Percentiles rank a stretch among this genome's conserved stretches.
These are phyloP conservation scores for Hyphodiscus sp. DNA, from an alignment of 2,329 filamentous ascomycete genomes.

Conservation along the genomic window DNA sequence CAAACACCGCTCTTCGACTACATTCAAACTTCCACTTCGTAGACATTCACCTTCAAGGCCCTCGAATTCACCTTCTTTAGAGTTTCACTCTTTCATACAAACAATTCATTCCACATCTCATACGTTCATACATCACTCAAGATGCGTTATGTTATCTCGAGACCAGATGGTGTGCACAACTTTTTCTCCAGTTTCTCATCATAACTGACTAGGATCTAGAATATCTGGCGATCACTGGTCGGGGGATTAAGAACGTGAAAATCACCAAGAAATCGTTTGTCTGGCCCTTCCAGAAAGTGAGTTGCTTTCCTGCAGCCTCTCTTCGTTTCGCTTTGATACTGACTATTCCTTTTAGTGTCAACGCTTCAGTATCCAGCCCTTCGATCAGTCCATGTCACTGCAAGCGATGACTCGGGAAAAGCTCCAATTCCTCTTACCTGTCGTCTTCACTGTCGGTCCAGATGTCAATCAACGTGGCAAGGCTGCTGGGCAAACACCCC, in stretches of 20 bases:
- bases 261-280: constrained; percentile 75
- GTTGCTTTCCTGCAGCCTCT: not conserved
- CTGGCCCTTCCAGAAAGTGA: constrained; percentile 61
- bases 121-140: constrained; percentile 20
- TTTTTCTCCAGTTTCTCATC: not conserved
- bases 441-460: constrained; percentile 81
- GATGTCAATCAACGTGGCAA: constrained; percentile 55
- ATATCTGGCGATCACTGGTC: constrained; percentile 83
- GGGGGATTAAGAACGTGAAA: constrained; percentile 64
- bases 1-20: not conserved
- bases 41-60: not conserved
- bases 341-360: constrained; percentile 17
- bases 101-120: constrained; percentile 1
- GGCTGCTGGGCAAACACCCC: constrained; percentile 17
- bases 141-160: constrained; percentile 62
- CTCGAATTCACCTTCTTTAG: not conserved
- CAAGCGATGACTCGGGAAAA: constrained; percentile 90
- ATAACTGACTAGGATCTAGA: constrained; percentile 32
- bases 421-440: constrained; percentile 72
- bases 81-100: not conserved
- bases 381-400: constrained; percentile 76
- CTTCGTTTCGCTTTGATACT: constrained; percentile 2
- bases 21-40: not conserved
- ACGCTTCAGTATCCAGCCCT: constrained; percentile 55
- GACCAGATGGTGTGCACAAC: constrained; percentile 45